These are phyloP conservation scores for Amaranthus hypochondriacus DNA, from an alignment of 148 eudicot genomes.

Conservation along the genomic window DNA sequence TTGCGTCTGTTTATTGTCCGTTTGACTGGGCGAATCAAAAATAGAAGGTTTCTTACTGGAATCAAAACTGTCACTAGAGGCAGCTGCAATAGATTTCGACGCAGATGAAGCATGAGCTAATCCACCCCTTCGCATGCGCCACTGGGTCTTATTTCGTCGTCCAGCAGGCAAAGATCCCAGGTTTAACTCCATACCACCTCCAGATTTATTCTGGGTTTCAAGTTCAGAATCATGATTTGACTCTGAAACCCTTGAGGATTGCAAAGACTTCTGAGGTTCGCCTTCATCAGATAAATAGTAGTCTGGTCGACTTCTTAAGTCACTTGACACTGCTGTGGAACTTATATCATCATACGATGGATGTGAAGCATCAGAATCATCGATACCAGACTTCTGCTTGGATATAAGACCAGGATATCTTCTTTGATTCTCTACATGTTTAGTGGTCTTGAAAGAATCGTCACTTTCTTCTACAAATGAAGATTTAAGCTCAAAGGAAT, in stretches of 20 bases:
- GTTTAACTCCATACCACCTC: constrained; percentile 40
- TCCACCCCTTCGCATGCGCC: constrained; percentile 34
- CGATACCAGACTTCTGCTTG: constrained; percentile 16
- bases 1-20: constrained; percentile 15
- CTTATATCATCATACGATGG: constrained; percentile 10
- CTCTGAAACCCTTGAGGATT: constrained; percentile 20
- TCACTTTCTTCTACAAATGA: constrained; percentile 2
- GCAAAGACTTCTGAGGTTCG: constrained; percentile 20
- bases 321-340: constrained; percentile 25
- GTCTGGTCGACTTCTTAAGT: constrained; percentile 13
- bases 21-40: constrained; percentile 11
- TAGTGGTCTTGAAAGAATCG: constrained; percentile 1
- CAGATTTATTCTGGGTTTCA: constrained; percentile 30
- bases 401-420: constrained; percentile 19
- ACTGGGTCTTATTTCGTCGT: constrained; percentile 48
- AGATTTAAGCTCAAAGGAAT: constrained; percentile 15
- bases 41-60: constrained; percentile 21
- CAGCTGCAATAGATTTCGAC: constrained; percentile 14
- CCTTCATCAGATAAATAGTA: constrained; percentile 17
- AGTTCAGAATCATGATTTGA: constrained; percentile 27
- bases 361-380: constrained; percentile 17
- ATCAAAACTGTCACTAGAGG: constrained; percentile 24
- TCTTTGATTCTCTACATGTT: constrained; percentile 10
- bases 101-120: constrained; percentile 32
- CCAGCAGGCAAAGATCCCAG: constrained; percentile 63